Evolutionary conservation across 208 protist genomes (phyloP), one percentile per base, ranked within the genome.

Genomic region (Crithidia fasciculata): DNA sequence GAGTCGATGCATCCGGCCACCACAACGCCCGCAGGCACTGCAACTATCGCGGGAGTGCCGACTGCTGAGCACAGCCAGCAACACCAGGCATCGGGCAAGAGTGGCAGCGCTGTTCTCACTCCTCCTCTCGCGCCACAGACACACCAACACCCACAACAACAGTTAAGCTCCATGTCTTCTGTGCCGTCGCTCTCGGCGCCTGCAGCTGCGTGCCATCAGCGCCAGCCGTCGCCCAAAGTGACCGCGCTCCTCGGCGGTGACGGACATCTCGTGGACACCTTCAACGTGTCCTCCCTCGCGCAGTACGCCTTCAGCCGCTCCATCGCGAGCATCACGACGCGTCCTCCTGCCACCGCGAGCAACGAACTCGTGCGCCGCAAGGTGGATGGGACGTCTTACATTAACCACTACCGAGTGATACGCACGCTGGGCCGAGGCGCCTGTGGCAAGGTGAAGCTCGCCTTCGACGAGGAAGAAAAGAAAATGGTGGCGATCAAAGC

Each of bases 331-430:
- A 68, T 60, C 10, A 62, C 71, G 3, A 69, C 52, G 18, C 43
- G 36, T 1, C 54, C 64, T 5, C 54, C 61, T 36, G 64, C 64
- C 45, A 64, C 53, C 19, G 55, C 56, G 3, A 69, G 28, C 39
- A 13, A 59, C 39, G 47, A 53, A 47, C 45, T 78, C 49, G 19
- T 58, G 0, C 54, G 55, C 10, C 43, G 19, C 5, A 64, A 61
- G 58, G 12, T n/a, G 40, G 64, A 68, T 45, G 76, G 76, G 10
- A 3, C 45, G 13, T 10, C 41, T 8, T 88, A 82, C 73, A 80
- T 94, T 52, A 96, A 94, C 73, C 39, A 93, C 57, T 95, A 95
- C 79, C 75, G 75, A 47, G 58, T 96, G 0, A 53, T 91, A 10
- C 74, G 85, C 36, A 78, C 82, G 66, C 74, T 96, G 28, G 91